Evolutionary conservation across 306 rosid genomes (phyloP), one percentile per base, ranked within the genome.

Genomic region (Mimosa bimucronata): DNA sequence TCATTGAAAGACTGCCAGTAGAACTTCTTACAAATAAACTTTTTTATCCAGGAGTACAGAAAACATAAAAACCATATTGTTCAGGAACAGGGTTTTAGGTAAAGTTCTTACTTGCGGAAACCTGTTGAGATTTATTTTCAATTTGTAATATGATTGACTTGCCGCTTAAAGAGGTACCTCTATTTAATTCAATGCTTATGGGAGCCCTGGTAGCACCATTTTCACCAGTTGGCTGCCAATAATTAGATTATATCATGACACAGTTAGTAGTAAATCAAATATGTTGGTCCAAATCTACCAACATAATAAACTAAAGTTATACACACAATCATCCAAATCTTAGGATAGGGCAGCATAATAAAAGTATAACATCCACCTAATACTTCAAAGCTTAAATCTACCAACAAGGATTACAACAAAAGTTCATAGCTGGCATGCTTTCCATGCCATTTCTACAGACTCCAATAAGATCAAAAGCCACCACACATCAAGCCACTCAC

Each of bases 191-290:
- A 75, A 95, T 89, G 91, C 89, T 89, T 76, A 92, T 95, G 76
- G 98, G 98, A 76, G 98, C 98, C 71, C 98, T 92, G 25, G 98
- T 95, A 57, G 98, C 98, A 62, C 98, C 98, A 88, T 95, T 92
- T 86, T 92, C 98, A 77, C 98, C 98, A 15, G 98, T 95, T 38
- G 98, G 98, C 98, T 95, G 92, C 53, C 74, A 73, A 66, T 30
- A 29, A 45, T 66, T 73, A 38, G 55, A 38, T 65, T 52, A 50
- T 41, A 45, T 55, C 58, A 78, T 13, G 28, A 73, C 5, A 18
- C 58, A 60, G 37, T 79, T n/a, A 66, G 65, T 18, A 42, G 42
- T 69, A 25, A 15, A 42, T 15, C 34, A 69, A 23, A 42, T 34
- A 38, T n/a, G n/a, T n/a, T n/a, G n/a, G n/a, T n/a, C n/a, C n/a